phyloP scores from a whole-genome alignment of 169 alveolate species.

The Cyclospora cayetanensis region DNA sequence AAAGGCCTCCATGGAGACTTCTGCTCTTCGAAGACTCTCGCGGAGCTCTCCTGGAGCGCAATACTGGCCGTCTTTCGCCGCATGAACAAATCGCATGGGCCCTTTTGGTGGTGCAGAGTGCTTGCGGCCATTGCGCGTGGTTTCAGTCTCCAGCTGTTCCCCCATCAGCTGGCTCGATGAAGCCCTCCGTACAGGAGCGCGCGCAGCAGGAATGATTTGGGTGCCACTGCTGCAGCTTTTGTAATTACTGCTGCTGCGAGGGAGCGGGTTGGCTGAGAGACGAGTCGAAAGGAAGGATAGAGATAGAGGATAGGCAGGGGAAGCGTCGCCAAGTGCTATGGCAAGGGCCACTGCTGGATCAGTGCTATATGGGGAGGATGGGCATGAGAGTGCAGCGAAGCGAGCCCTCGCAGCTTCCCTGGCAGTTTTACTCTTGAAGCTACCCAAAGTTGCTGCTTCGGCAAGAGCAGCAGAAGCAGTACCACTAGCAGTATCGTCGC shows the following conservation, averaged over 20 bases:
- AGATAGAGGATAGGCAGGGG: background rate
- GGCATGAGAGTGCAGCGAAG: background rate
- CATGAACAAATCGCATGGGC: background rate
- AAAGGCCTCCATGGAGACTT: no score
- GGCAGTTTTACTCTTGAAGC: background rate
- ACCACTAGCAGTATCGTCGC: background rate
- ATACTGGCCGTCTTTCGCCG: background rate
- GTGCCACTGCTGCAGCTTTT: background rate
- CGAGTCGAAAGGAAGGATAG: background rate
- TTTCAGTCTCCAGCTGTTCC: background rate
- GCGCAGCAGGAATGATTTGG: background rate
- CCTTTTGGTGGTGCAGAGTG: background rate
- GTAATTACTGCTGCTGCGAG: background rate
- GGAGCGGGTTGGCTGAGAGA: background rate
- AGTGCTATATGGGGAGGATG: slow-evolving; percentile 30
- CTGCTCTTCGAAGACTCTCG: background rate
- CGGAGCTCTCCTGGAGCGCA: background rate
- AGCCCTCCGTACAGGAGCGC: background rate
- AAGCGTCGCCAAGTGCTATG: slow-evolving; percentile 12
- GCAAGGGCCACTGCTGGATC: slow-evolving; percentile 56
- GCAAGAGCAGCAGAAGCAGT: background rate
- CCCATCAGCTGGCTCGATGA: background rate
- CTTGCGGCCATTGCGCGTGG: background rate
- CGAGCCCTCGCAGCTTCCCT: slow-evolving; percentile 52
- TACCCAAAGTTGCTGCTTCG: background rate